A percentile compares a stretch with the other conserved stretches of the same genome.
These are phyloP conservation scores for Nicotiana rustica DNA, from an alignment of 305 asterid genomes.

Conservation along the genomic window DNA sequence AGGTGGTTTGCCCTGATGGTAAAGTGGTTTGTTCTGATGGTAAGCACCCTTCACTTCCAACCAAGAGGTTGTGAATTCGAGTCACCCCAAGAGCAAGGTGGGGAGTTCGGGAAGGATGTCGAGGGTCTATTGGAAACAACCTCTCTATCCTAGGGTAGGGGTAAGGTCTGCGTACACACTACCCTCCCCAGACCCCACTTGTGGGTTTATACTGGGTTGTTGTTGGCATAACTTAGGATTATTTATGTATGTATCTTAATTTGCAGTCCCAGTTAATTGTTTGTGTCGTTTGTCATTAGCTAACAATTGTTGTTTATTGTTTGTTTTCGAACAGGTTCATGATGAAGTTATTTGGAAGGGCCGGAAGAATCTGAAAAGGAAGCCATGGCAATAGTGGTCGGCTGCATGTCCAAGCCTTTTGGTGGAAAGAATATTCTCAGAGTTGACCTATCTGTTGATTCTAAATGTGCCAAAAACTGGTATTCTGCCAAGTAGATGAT, in stretches of 20 bases:
- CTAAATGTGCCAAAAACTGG: constrained; percentile 94
- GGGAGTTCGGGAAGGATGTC: no score
- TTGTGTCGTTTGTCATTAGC: not conserved
- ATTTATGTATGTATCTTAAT: not conserved
- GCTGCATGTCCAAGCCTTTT: constrained; percentile 92
- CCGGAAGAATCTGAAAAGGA: constrained; percentile 85
- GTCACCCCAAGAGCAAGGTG: no score
- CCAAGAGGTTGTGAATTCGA: no score
- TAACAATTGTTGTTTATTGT: not conserved
- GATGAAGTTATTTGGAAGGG: constrained; percentile 96
- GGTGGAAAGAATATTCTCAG: constrained; percentile 75
- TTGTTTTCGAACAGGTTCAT: constrained; percentile 67
- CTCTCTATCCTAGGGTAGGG: no score
- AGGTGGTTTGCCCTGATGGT: no score
- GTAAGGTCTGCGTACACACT: no score
- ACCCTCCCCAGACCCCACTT: no score
- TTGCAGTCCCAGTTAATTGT: not conserved
- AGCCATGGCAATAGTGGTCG: constrained; percentile 86
- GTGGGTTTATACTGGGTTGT: no score
- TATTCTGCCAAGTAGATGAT: constrained; percentile 82
- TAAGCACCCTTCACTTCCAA: no score
- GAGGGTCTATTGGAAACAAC: no score
- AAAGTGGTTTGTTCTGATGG: no score
- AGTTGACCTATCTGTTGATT: constrained; percentile 93
- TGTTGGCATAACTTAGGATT: not conserved